Evolutionary conservation across 2,329 filamentous ascomycete species (phyloP), one percentile per base, ranked within the genome.

Genomic region (Coniochaeta pulveracea): DNA sequence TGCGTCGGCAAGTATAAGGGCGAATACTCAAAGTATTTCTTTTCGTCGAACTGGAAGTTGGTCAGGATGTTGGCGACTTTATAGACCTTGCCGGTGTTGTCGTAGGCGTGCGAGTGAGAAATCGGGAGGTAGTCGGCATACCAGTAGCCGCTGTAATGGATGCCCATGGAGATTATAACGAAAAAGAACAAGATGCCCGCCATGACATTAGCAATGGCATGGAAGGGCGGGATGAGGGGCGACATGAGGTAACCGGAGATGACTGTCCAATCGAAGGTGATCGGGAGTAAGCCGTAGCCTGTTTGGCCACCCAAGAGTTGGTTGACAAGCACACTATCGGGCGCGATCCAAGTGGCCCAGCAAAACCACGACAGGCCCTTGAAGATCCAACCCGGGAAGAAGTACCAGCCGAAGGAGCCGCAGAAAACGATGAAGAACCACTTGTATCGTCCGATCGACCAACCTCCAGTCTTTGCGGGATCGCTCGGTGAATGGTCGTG

Each of bases 1-100:
- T 78, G 76, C 0, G 75, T 67, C 3, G 73, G 65, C 14, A 82
- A 58, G 46, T 71, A 81, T 4, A 80, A 61, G 2, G 77, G 77
- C 14, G 76, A 81, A 50, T 82, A 81, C 15, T 60, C 57, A 40
- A 66, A 58, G 51, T 82, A 82, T 10, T 69, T 69, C 3, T 61
- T 63, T 43, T 67, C 63, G 48, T 80, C 68, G 37, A 82, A 70
- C n/a, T 67, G 60, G 41, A 75, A 59, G 4, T 54, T 42, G 35
- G 66, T 67, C 12, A 81, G 60, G 31, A 81, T 76, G n/a, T 61
- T 62, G 3, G 60, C 60, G 4, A 76, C 72, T 39, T 80, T 66
- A 55, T 82, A 81, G 8, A 57, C 41, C 2, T 55, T 47, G 16
- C 73, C 76, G 1, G 63, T 76, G 46, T 80, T 81, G 55, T 81